These are phyloP conservation scores for Naganishia friedmannii DNA, from an alignment of 768 basidiomycete species.

Conservation along the genomic window DNA sequence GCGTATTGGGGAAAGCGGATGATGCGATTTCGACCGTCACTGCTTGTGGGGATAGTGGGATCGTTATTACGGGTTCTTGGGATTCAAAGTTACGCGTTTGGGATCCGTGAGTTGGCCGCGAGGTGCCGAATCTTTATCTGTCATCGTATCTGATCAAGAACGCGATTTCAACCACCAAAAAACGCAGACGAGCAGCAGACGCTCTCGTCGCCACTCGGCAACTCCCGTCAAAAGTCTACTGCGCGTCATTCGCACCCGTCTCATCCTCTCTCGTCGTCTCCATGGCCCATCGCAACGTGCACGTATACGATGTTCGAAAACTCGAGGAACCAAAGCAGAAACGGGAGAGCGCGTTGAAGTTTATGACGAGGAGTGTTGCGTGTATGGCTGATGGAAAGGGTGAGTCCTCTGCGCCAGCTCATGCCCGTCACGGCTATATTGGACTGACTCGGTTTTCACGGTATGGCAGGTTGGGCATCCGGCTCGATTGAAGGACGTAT, in stretches of 20 bases:
- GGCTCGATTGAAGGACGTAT: conserved; percentile 94
- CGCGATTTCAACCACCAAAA: conserved; percentile 38
- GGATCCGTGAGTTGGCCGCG: conserved; percentile 58
- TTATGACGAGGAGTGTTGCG: conserved; percentile 84
- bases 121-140: not conserved
- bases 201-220: conserved; percentile 62
- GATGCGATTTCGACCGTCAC: conserved; percentile 76
- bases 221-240: conserved; percentile 80
- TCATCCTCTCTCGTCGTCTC: conserved; percentile 80
- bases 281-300: conserved; percentile 84
- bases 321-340: conserved; percentile 64
- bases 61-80: conserved; percentile 84
- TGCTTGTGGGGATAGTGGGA: conserved; percentile 66
- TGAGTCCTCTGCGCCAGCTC: conserved; percentile 50
- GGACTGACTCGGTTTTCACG: not conserved
- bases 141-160: not conserved
- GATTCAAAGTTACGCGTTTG: conserved; percentile 83
- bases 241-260: conserved; percentile 66
- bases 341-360: conserved; percentile 90
- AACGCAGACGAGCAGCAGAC: conserved; percentile 56
- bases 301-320: conserved; percentile 57
- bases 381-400: conserved; percentile 93
- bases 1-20: conserved; percentile 65
- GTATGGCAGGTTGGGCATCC: conserved; percentile 73
- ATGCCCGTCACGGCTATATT: too few species aligned